Percentiles rank a stretch among this genome's conserved stretches.
Evolutionary conservation across 805 yeast species (phyloP).

Genomic region (Metschnikowia noctiluminum): DNA sequence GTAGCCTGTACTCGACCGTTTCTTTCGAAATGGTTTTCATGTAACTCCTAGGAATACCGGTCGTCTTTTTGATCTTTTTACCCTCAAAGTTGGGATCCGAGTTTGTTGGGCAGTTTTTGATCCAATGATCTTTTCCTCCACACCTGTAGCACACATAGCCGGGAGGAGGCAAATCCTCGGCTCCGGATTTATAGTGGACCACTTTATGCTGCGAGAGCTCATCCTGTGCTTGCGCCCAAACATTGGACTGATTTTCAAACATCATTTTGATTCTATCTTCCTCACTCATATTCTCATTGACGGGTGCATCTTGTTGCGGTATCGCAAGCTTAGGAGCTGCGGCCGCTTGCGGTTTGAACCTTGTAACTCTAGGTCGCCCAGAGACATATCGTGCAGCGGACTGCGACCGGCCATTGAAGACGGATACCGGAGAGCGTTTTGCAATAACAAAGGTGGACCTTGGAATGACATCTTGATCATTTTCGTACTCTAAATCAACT

Average conservation of each 20-base stretch:
- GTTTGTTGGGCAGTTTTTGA: slow-evolving; percentile 91
- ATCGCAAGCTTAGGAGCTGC: slow-evolving; percentile 16
- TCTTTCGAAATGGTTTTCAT: slow-evolving; percentile 84
- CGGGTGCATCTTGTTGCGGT: slow-evolving; percentile 16
- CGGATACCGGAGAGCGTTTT: slow-evolving; percentile 59
- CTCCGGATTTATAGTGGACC: slow-evolving; percentile 51
- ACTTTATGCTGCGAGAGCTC: slow-evolving; percentile 84
- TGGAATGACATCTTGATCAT: slow-evolving; percentile 89
- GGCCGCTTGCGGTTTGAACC: slow-evolving; percentile 38
- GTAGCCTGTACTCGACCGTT: slow-evolving; percentile 52
- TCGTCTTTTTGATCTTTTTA: slow-evolving; percentile 82
- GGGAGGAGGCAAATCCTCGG: slow-evolving; percentile 85
- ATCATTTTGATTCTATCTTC: slow-evolving; percentile 85
- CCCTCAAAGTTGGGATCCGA: slow-evolving; percentile 94
- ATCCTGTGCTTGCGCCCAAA: slow-evolving; percentile 94
- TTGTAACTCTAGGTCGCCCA: slow-evolving; percentile 58
- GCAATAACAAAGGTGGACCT: slow-evolving; percentile 83
- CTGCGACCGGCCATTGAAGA: slow-evolving; percentile 30
- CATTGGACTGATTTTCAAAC: slow-evolving; percentile 91
- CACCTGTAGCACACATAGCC: slow-evolving; percentile 96
- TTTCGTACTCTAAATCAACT: slow-evolving; percentile 68
- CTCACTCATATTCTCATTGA: slow-evolving; percentile 56
- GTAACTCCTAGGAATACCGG: slow-evolving; percentile 95
- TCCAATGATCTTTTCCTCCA: slow-evolving; percentile 92
- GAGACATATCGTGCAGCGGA: slow-evolving; percentile 63